Base-by-base conservation (phyloP, 2,329 filamentous ascomycete species). In the Lasiodiplodia hormozganensis region DNA sequence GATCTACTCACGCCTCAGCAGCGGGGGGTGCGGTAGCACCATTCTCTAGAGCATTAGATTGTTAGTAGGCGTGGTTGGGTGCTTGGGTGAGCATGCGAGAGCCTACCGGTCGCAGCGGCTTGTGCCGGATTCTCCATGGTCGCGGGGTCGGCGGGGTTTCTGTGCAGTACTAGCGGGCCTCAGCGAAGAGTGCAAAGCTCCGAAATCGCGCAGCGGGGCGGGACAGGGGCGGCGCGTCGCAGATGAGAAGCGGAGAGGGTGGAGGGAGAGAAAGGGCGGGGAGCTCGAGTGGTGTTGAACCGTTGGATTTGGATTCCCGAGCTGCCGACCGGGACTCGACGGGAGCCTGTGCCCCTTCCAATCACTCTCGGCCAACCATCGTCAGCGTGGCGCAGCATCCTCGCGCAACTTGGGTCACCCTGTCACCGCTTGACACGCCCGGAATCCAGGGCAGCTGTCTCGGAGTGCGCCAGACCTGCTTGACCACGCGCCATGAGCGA, bases 21-120 rank as follows among this genome's bases (percentile, higher is more conserved):
- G 80, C 81, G 62, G 77, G 79, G 18, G 81, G 84, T 70, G 90
- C 87, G 86, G 88, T 90, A 88, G 72, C 62, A 28, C 21, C 67
- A 64, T 74, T 65, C 70, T 70, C 67, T 65, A 57, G 23, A 43
- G 47, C 60, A 34, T 31, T 10, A 2, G n/a, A 36, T n/a, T 58
- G 25, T 21, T n/a, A 23, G 43, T 49, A 62, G 64, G 34, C 21
- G 38, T 40, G 58, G 18, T 38, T 31, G 60, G 8, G 23, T 38
- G 47, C 36, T 52, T 52, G 43, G 11, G 47, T 31, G 43, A 49
- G 23, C 40, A 66, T 28, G 43, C 43, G 43, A 23, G 34, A 51
- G 62, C 68, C 65, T 68, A 70, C 68, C 60, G 64, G 53, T 58
- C 49, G 49, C 58, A 52, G 60, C 67, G 64, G 64, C 10, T 43